These are phyloP conservation scores for Mycena crocata DNA, from an alignment of 768 basidiomycete genomes.

Conservation along the genomic window DNA sequence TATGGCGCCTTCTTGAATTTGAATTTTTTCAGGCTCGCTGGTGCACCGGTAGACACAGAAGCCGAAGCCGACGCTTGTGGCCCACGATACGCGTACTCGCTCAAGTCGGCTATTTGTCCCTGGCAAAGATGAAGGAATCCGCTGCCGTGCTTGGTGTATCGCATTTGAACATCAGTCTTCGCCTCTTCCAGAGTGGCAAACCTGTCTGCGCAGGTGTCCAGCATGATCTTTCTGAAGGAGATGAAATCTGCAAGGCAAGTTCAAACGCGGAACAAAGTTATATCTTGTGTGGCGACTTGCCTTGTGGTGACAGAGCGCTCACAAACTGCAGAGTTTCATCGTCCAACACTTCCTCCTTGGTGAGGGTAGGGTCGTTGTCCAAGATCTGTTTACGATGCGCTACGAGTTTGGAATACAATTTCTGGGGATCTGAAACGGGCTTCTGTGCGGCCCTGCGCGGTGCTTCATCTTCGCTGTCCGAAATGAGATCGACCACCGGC, in stretches of 20 bases:
- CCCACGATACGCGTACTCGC: conserved; percentile 11
- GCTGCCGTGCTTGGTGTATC: conserved; percentile 49
- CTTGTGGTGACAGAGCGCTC: conserved; percentile 54
- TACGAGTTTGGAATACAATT: conserved; percentile 9
- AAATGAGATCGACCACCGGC: conserved; percentile 38
- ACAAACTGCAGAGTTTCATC: conserved; percentile 51
- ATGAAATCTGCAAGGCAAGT: conserved; percentile 45
- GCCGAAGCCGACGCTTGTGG: conserved; percentile 9
- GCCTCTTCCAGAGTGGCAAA: conserved; percentile 58
- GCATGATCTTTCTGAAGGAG: conserved; percentile 52
- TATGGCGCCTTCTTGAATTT: conserved; percentile 11
- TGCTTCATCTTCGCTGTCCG: conserved; percentile 12
- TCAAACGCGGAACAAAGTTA: not conserved
- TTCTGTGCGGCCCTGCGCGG: not conserved
- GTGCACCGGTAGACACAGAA: not conserved
- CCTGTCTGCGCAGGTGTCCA: conserved; percentile 54
- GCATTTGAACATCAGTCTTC: conserved; percentile 44
- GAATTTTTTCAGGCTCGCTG: not conserved
- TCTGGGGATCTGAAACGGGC: conserved; percentile 13
- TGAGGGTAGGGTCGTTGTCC: conserved; percentile 35
- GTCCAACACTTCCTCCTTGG: conserved; percentile 47
- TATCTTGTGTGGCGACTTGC: conserved; percentile 39
- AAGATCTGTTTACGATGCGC: conserved; percentile 42
- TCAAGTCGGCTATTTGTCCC: conserved; percentile 16
- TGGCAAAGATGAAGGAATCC: conserved; percentile 51